A percentile compares a stretch with the other conserved stretches of the same genome.
These are phyloP conservation scores for Fonsecaea erecta DNA, from an alignment of 2,329 filamentous ascomycete species.

Conservation along the genomic window DNA sequence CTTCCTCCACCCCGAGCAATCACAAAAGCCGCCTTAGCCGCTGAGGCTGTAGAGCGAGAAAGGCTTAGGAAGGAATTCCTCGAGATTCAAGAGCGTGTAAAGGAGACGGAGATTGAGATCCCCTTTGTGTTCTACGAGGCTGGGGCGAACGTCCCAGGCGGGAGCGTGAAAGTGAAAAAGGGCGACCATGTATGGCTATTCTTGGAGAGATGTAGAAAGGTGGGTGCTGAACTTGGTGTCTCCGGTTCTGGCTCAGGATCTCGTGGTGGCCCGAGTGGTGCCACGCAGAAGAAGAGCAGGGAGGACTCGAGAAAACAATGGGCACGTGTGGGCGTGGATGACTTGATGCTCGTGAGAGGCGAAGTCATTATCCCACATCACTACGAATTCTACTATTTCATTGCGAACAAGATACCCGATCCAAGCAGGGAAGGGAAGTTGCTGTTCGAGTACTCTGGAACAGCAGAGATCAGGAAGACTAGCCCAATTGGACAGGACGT, in stretches of 20 bases:
- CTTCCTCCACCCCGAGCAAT: slow-evolving; percentile 69
- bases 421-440: slow-evolving; percentile 73
- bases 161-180: slow-evolving; percentile 84
- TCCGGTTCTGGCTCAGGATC: slow-evolving; percentile 59
- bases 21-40: slow-evolving; percentile 75
- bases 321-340: slow-evolving; percentile 92
- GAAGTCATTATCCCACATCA: slow-evolving; percentile 97
- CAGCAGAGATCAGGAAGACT: slow-evolving; percentile 40
- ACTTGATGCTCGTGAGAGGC: slow-evolving; percentile 88
- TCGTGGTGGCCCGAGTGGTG: neutral
- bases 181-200: slow-evolving; percentile 93
- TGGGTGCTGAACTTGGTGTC: slow-evolving; percentile 81
- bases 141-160: slow-evolving; percentile 84
- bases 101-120: slow-evolving; percentile 84
- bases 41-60: slow-evolving; percentile 78
- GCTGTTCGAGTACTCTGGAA: slow-evolving; percentile 75
- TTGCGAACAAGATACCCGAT: slow-evolving; percentile 73
- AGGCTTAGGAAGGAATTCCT: slow-evolving; percentile 79
- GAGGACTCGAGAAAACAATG: slow-evolving; percentile 76
- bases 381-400: slow-evolving; percentile 96
- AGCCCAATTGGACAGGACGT: slow-evolving; percentile 32
- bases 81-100: slow-evolving; percentile 80
- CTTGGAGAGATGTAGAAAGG: slow-evolving; percentile 85
- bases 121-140: slow-evolving; percentile 94
- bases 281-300: slow-evolving; percentile 40